Conservation (phyloP, 768 basidiomycete species). For the Boletales sp. region DNA sequence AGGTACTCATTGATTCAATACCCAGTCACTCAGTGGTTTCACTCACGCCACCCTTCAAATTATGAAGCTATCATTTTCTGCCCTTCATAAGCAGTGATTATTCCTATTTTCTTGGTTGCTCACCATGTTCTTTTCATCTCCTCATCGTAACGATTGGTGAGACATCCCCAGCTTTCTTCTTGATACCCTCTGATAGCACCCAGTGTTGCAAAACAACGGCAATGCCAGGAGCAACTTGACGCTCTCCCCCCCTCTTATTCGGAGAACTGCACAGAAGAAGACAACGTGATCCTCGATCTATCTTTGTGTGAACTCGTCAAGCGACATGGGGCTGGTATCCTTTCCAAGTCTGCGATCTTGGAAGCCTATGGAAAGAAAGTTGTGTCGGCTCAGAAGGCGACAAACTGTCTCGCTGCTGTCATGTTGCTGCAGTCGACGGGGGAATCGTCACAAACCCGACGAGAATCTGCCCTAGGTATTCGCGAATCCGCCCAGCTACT, state of each 20-base stretch:
- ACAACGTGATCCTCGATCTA: constrained; percentile 34
- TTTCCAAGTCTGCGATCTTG: constrained; percentile 32
- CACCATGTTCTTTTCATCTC: constrained; percentile 25
- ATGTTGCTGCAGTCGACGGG: constrained; percentile 33
- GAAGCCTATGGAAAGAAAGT: constrained; percentile 40
- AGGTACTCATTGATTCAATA: too few relatives aligned
- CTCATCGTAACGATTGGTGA: constrained; percentile 30
- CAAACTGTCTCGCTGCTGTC: constrained; percentile 50
- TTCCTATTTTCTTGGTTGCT: background rate
- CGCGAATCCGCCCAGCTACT: constrained; percentile 23
- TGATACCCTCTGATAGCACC: background rate
- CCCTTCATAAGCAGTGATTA: constrained; percentile 4
- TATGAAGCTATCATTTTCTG: background rate
- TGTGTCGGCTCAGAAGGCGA: constrained; percentile 38
- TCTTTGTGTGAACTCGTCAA: constrained; percentile 36
- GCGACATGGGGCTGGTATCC: constrained; percentile 23
- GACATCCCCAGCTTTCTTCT: background rate
- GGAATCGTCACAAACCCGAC: background rate
- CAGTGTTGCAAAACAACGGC: constrained; percentile 34
- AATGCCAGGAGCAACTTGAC: constrained; percentile 27
- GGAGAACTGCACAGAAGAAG: constrained; percentile 30
- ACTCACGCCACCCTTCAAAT: background rate
- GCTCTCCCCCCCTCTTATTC: constrained; percentile 28
- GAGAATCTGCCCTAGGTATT: background rate
- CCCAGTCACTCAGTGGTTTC: background rate